Evolutionary conservation across 2,329 filamentous ascomycete species (phyloP), one percentile per base, ranked within the genome.

Genomic region (Cladosporium austrohemisphaericum): DNA sequence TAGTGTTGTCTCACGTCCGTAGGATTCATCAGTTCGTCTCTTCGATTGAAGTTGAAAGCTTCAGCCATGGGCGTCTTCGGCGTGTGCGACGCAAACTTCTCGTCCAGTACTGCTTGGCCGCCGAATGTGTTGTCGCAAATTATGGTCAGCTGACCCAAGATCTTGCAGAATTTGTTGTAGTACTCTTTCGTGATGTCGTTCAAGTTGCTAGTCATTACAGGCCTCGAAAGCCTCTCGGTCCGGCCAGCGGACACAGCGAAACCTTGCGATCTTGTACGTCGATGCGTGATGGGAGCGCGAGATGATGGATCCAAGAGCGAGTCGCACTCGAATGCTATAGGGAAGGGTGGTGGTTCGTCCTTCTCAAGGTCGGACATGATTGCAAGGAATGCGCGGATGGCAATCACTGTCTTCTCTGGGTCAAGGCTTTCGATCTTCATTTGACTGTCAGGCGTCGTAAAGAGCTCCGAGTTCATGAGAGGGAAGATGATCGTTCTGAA

Each of bases 101-200:
- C 94, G 62, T 98, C 93, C 40, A 97, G 70, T 0, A 89, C 88
- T 25, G 92, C 93, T 71, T 98, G 93, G 1, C 93, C 93, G 44
- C 93, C 94, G 71, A 98, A 98, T 0, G 92, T 87, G 60, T 95
- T 93, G 67, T 98, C 93, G 68, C 93, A 98, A 26, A 97, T 85
- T 36, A 97, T 86, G 2, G 91, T 95, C 49, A 98, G 94, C 65
- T 95, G 94, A 20, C 92, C 93, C 6, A 98, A 73, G 19, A 98
- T 92, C 65, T 95, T 89, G 64, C 92, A 97, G 60, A 98, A 98
- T 45, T 86, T 85, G 47, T 84, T 76, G 67, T 97, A 96, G 63
- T 89, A 93, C 35, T 93, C 88, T 60, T 84, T 85, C 1, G 88
- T 84, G 18, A 83, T 81, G 29, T 95, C 89, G 43, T 80, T 84